Percentiles rank a stretch among this genome's conserved stretches.
Conservation (phyloP, 228 moss, liverwort and hornwort species). For the Sphagnum magellanicum region DNA sequence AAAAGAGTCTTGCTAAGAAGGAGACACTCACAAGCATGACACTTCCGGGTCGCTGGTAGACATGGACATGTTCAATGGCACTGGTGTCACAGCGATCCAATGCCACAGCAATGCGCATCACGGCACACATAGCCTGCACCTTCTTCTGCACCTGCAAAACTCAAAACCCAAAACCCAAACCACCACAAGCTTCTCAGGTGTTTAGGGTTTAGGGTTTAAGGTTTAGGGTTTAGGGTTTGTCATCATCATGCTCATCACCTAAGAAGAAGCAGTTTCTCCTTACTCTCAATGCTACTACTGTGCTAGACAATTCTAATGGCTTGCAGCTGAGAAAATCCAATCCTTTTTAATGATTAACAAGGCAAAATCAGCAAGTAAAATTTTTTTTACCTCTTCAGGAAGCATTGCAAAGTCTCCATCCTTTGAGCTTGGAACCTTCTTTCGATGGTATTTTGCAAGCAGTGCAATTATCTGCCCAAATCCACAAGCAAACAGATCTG, state of each 20-base stretch:
- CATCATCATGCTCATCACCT: no score
- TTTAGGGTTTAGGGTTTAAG: no score
- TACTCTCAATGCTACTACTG: no score
- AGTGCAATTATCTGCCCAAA: conserved; percentile 44
- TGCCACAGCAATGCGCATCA: conserved; percentile 64
- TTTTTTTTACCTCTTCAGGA: conserved; percentile 36
- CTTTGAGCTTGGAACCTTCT: conserved; percentile 52
- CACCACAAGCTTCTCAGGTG: no score
- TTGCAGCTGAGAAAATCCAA: no score
- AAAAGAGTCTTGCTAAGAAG: no score
- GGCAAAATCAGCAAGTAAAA: no score
- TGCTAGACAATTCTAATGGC: no score
- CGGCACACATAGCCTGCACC: conserved; percentile 56
- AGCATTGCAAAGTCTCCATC: conserved; percentile 48
- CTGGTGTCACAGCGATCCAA: conserved; percentile 56
- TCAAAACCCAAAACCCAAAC: no score
- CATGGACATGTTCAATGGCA: conserved; percentile 33
- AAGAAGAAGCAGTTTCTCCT: no score
- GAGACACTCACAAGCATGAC: conserved; percentile 36
- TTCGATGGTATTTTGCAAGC: conserved; percentile 53
- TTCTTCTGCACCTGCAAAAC: conserved; percentile 41
- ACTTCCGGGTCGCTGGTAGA: conserved; percentile 36
- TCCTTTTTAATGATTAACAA: no score
- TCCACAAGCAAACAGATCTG: conserved; percentile 2
- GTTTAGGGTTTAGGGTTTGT: no score